Evolutionary conservation across 176 grass and related monocot genomes (phyloP), one percentile per base, ranked within the genome.

Genomic region (Rhynchospora breviuscula): DNA sequence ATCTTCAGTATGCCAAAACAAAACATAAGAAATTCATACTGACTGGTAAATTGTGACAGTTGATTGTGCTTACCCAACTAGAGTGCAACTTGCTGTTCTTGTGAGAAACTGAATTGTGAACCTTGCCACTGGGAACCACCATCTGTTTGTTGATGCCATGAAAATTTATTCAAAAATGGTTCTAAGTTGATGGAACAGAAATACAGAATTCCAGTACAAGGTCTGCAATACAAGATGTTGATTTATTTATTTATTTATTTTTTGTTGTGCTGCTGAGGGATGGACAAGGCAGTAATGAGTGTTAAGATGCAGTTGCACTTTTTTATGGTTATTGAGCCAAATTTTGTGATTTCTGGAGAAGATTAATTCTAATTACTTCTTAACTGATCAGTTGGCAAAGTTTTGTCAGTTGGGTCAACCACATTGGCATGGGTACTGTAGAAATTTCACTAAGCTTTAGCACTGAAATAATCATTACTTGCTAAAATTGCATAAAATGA

Each of bases 81-180:
- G 26, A 46, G 19, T 90, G 64, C 57, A 13, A 73, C 53, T n/a
- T 83, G 11, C 29, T 88, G 68, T 85, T 66, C 22, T 85, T 91
- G 8, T 82, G 83, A 85, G 9, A 31, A 69, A 48, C 21, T 57
- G 79, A 64, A 40, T 8, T 63, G 10, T 49, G 82, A 71, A 67
- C 18, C 63, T 79, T 85, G 56, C 79, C 86, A 83, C 69, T 73
- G 62, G 83, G 82, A 46, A 88, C 83, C 77, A 91, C 53, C 77
- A 35, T 81, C 89, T 90, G 61, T 59, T 40, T 90, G 51, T 59
- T 40, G 35, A 84, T 82, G 35, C 71, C 57, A 87, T 63, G 13
- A 85, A 29, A 29, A 85, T 33, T 29, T 31, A 64, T 61, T 65
- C 11, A 52, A 53, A 53, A 79, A 62, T 71, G 40, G 18, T 15